These are phyloP conservation scores for Polysphondylium violaceum DNA, from an alignment of 78 protist genomes.

Conservation along the genomic window DNA sequence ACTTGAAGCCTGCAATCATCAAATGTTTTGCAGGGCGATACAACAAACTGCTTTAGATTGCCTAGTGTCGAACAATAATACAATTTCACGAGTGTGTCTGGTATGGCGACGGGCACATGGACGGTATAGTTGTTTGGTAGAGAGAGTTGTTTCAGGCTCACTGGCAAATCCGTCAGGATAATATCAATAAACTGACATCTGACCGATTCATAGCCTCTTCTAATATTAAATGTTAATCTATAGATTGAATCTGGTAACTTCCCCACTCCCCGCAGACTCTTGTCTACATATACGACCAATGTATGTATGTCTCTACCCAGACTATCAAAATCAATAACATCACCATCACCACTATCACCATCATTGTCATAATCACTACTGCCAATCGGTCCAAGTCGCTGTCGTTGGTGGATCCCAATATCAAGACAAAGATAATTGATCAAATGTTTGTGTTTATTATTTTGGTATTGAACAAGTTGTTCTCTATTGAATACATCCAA, in stretches of 20 bases:
- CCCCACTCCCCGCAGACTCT: neutral
- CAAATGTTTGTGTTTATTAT: neutral
- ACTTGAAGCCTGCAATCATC: no score
- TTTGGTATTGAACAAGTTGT: no score
- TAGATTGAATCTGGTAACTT: neutral
- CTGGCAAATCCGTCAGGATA: neutral
- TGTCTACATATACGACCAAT: no score
- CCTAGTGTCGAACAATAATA: no score
- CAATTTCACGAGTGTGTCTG: no score
- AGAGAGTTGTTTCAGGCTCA: neutral
- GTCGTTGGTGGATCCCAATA: no score
- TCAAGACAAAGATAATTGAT: neutral
- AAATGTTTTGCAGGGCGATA: no score
- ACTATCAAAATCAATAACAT: neutral
- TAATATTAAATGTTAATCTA: no score
- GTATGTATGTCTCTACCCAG: neutral
- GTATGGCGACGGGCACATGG: neutral
- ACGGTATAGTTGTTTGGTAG: neutral
- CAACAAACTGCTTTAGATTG: no score
- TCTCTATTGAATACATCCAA: no score
- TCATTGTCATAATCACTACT: no score
- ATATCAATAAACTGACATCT: neutral
- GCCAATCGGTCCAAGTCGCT: no score
- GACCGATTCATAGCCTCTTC: neutral
- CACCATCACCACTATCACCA: neutral